These are phyloP conservation scores for Entoloma clypeatum DNA, from an alignment of 1,284 basidiomycete species.

Conservation along the genomic window DNA sequence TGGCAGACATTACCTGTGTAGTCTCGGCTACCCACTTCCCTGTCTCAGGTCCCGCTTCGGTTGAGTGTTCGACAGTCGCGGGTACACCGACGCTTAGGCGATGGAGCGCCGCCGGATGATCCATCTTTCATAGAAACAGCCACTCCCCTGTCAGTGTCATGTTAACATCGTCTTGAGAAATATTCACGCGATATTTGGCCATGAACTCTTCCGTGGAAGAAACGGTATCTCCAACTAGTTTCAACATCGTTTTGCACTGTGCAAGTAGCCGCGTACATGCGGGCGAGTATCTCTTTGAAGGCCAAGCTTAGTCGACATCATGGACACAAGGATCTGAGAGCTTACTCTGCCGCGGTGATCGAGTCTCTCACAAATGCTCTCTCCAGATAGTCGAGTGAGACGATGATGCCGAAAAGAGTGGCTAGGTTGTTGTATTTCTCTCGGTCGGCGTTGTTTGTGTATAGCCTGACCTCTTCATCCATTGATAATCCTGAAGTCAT, in stretches of 20 bases:
- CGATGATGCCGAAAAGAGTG: constrained; percentile 89
- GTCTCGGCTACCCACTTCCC: constrained; percentile 99
- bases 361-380: constrained; percentile 93
- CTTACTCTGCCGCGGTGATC: constrained; percentile 86
- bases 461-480: constrained; percentile 91
- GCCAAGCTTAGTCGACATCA: constrained; percentile 22
- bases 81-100: constrained; percentile 91
- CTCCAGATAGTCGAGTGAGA: constrained; percentile 92
- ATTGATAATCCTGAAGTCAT: constrained; percentile 18
- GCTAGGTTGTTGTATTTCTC: constrained; percentile 88
- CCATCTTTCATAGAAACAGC: constrained; percentile 63
- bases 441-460: constrained; percentile 84
- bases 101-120: constrained; percentile 89
- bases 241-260: constrained; percentile 97
- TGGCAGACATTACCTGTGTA: constrained; percentile 66
- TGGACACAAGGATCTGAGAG: constrained; percentile 20
- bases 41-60: constrained; percentile 78
- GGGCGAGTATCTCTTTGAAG: constrained; percentile 83
- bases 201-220: constrained; percentile 87
- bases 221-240: constrained; percentile 85
- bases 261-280: constrained; percentile 90
- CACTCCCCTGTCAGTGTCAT: neutral
- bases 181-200: constrained; percentile 81
- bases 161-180: constrained; percentile 13
- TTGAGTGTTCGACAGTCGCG: constrained; percentile 93